Evolutionary conservation across 176 grass and related monocot species (phyloP).

Genomic region (Phyllostachys edulis): DNA sequence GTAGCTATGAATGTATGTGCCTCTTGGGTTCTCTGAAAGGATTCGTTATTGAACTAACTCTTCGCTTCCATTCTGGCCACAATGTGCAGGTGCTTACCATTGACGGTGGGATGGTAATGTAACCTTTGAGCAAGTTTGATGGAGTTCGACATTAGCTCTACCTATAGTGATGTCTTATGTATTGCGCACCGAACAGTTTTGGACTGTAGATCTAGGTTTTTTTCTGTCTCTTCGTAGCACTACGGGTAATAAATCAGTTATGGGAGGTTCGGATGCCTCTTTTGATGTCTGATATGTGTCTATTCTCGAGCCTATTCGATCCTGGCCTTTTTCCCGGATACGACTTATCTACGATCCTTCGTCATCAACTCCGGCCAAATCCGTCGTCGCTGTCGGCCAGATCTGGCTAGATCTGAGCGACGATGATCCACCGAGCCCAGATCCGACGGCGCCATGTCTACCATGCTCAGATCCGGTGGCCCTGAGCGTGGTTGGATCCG

Average conservation of each 20-base stretch:
- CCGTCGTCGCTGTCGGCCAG: too few species aligned
- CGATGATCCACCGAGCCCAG: too few species aligned
- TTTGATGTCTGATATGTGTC: background rate
- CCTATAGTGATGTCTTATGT: background rate
- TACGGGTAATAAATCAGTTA: constrained; percentile 23
- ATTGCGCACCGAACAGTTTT: constrained; percentile 19
- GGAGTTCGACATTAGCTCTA: background rate
- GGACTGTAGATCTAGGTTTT: constrained; percentile 1
- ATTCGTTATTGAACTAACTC: background rate
- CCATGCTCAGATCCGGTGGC: too few species aligned
- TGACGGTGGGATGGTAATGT: background rate
- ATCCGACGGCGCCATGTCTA: too few species aligned
- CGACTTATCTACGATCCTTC: background rate
- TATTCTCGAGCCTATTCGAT: background rate
- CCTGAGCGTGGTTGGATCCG: too few species aligned
- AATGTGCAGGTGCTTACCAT: constrained; percentile 51
- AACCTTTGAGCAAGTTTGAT: background rate
- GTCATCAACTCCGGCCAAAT: too few species aligned
- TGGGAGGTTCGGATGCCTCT: background rate
- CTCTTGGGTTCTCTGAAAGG: background rate
- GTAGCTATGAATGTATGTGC: background rate
- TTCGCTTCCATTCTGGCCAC: background rate
- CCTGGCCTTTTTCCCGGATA: background rate
- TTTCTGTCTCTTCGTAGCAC: background rate
- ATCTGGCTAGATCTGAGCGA: too few species aligned